phyloP scores from a whole-genome alignment of 371 early-diverging fungal genomes.

The Blyttiomyces sp. region DNA sequence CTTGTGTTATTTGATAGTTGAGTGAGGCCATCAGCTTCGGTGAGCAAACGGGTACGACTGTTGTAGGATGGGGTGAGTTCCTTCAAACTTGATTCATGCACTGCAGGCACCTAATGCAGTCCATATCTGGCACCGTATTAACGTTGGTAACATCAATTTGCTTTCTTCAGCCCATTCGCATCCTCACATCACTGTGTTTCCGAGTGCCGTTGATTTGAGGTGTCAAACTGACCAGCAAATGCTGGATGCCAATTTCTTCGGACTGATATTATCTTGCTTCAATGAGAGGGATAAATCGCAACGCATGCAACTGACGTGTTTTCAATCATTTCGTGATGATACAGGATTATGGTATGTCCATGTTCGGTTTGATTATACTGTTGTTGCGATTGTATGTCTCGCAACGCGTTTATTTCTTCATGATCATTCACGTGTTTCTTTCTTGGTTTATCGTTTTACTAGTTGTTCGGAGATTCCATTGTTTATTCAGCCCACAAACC shows the following conservation, averaged over 20 bases:
- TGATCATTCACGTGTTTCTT: too few species aligned
- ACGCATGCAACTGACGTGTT: slow-evolving; percentile 23
- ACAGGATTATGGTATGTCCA: background rate
- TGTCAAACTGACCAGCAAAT: slow-evolving; percentile 67
- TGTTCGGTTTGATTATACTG: too few species aligned
- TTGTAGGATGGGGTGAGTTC: slow-evolving; percentile 65
- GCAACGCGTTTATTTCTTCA: too few species aligned
- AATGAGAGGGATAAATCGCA: slow-evolving; percentile 33
- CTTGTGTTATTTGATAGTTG: too few species aligned
- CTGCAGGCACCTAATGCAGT: too few species aligned
- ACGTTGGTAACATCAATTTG: background rate
- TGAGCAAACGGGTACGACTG: slow-evolving; percentile 53
- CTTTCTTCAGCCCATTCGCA: slow-evolving; percentile 44
- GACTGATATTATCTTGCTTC: slow-evolving; percentile 69
- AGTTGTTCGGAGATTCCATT: too few species aligned
- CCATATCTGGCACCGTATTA: too few species aligned
- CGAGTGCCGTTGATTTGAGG: slow-evolving; percentile 68
- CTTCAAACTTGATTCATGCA: background rate
- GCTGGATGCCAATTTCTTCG: slow-evolving; percentile 65
- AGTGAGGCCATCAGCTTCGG: slow-evolving; percentile 66
- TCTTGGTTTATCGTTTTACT: too few species aligned
- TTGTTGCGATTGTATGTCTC: too few species aligned
- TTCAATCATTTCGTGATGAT: slow-evolving; percentile 50
- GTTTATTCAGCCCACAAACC: too few species aligned
- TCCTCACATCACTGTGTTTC: slow-evolving; percentile 74